A percentile compares a stretch with the other conserved stretches of the same genome.
phyloP scores from a whole-genome alignment of 805 yeast genomes.

The Saccharomycopsis amapae region DNA sequence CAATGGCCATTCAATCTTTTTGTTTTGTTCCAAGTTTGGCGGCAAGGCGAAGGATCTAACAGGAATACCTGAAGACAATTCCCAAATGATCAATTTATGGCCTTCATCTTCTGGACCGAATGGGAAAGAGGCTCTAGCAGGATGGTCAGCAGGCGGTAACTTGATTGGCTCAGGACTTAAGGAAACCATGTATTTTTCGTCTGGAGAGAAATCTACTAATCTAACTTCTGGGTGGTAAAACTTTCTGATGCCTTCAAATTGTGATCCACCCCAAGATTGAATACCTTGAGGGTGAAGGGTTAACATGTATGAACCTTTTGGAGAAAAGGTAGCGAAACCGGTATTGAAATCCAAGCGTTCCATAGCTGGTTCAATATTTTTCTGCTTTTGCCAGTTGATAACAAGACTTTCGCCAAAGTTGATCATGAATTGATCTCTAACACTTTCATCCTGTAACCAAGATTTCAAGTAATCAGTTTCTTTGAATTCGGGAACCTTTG shows the following conservation, averaged over 20 bases:
- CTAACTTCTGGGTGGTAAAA: slow-evolving; percentile 86
- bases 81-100: slow-evolving; percentile 92
- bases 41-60: slow-evolving; percentile 88
- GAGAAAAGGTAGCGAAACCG: slow-evolving; percentile 83
- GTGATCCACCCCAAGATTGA: slow-evolving; percentile 91
- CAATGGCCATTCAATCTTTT: slow-evolving; percentile 81
- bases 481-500: slow-evolving; percentile 63
- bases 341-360: slow-evolving; percentile 84
- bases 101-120: slow-evolving; percentile 86
- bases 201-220: slow-evolving; percentile 86
- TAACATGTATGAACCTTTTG: slow-evolving; percentile 82
- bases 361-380: slow-evolving; percentile 59
- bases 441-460: slow-evolving; percentile 84
- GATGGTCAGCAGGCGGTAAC: slow-evolving; percentile 57
- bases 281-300: slow-evolving; percentile 92
- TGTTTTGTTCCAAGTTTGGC: slow-evolving; percentile 48
- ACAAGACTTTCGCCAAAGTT: slow-evolving; percentile 78
- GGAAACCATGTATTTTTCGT: slow-evolving; percentile 83
- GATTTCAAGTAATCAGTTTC: slow-evolving; percentile 76
- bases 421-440: slow-evolving; percentile 83
- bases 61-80: slow-evolving; percentile 72
- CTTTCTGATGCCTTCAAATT: slow-evolving; percentile 64
- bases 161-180: slow-evolving; percentile 80
- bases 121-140: slow-evolving; percentile 64
- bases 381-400: slow-evolving; percentile 77